These are phyloP conservation scores for Centella asiatica DNA, from an alignment of 129 eudicot species.

Conservation along the genomic window DNA sequence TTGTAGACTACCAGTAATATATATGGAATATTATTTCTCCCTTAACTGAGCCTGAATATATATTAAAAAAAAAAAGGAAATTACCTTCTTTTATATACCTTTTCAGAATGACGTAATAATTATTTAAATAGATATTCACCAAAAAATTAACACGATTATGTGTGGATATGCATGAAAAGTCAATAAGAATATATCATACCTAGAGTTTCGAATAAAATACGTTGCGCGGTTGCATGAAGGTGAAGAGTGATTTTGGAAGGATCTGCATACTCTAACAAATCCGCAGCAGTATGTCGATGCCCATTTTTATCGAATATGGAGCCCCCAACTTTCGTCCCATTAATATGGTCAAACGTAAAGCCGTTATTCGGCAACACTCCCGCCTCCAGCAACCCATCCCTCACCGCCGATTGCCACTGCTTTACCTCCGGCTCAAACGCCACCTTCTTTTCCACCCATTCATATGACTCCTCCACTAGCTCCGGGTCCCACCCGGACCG, in stretches of 20 bases:
- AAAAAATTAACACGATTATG: no score
- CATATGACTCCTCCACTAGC: conserved; percentile 51
- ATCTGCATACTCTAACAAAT: conserved; percentile 68
- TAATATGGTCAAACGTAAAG: conserved; percentile 49
- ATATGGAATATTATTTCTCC: no score
- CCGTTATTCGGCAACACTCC: conserved; percentile 59
- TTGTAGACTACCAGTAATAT: no score
- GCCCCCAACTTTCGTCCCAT: conserved; percentile 81
- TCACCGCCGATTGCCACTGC: conserved; percentile 76
- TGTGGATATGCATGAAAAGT: no score
- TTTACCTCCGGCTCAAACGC: conserved; percentile 52
- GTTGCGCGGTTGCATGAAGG: conserved; percentile 61
- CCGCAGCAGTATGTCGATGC: conserved; percentile 74
- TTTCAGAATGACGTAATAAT: no score
- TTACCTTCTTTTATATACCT: no score
- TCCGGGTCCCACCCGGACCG: conserved; percentile 42
- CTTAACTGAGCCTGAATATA: no score
- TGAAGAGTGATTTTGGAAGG: conserved; percentile 39
- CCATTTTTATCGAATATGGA: conserved; percentile 64
- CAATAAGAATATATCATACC: conserved; percentile 23
- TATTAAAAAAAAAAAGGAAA: no score
- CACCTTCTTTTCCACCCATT: conserved; percentile 72
- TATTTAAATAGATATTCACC: no score
- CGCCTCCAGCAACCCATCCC: conserved; percentile 64
- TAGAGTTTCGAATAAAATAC: conserved; percentile 31